These are phyloP conservation scores for Macroventuria anomochaeta DNA, from an alignment of 2,329 filamentous ascomycete genomes.

Conservation along the genomic window DNA sequence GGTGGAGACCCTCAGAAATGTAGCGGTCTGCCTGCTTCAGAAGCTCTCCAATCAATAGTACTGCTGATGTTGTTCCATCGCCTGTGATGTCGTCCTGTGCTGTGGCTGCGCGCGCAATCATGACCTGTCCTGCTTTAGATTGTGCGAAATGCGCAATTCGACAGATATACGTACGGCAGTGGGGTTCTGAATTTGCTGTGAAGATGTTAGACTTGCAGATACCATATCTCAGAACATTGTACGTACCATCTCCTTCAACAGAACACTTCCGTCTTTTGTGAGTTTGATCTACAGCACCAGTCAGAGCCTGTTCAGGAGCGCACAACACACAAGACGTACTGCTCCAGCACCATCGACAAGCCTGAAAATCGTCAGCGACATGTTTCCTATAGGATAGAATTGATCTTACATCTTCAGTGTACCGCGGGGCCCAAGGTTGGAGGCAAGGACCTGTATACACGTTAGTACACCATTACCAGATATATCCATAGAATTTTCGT, in stretches of 20 bases:
- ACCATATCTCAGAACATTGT: neutral
- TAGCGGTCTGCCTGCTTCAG: slow-evolving; percentile 97
- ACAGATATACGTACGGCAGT: slow-evolving; percentile 72
- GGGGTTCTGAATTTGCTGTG: slow-evolving; percentile 91
- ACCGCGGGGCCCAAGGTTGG: slow-evolving; percentile 90
- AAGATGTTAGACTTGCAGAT: slow-evolving; percentile 18
- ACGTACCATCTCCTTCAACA: slow-evolving; percentile 69
- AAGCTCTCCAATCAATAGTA: slow-evolving; percentile 92
- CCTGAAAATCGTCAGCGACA: slow-evolving; percentile 50
- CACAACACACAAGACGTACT: slow-evolving; percentile 46
- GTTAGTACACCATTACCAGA: slow-evolving; percentile 21
- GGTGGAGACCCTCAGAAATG: slow-evolving; percentile 96
- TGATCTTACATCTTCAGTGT: slow-evolving; percentile 93
- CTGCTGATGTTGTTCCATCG: slow-evolving; percentile 96
- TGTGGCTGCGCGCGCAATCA: slow-evolving; percentile 83
- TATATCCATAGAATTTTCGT: neutral
- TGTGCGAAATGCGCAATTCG: neutral
- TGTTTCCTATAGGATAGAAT: slow-evolving; percentile 31
- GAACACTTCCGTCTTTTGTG: slow-evolving; percentile 97
- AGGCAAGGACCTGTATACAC: slow-evolving; percentile 82
- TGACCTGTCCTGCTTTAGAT: slow-evolving; percentile 54
- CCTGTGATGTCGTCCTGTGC: slow-evolving; percentile 98
- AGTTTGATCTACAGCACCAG: slow-evolving; percentile 79
- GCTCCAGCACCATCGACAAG: slow-evolving; percentile 68
- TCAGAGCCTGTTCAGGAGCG: neutral